These are phyloP conservation scores for Cetradonia linearis DNA, from an alignment of 495 filamentous ascomycete genomes.

Conservation along the genomic window DNA sequence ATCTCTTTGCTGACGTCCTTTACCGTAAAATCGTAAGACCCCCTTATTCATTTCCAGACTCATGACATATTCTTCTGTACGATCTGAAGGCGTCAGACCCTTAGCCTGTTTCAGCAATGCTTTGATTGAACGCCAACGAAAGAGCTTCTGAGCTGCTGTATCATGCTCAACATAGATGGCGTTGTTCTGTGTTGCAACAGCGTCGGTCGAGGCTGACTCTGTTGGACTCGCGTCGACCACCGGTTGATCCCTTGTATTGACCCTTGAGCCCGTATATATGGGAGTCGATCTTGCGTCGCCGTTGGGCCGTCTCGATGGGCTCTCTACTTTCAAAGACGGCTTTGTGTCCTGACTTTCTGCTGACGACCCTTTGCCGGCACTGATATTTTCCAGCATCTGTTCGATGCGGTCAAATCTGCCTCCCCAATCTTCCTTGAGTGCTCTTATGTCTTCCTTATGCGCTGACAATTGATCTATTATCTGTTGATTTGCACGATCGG, in stretches of 20 bases:
- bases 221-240: constrained; percentile 20
- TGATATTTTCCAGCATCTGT: constrained; percentile 12
- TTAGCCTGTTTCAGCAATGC: constrained; percentile 40
- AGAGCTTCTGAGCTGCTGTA: constrained; percentile 65
- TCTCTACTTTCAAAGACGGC: constrained; percentile 9
- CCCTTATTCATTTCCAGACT: constrained; percentile 66
- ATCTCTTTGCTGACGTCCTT: constrained; percentile 57
- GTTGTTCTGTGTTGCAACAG: constrained; percentile 15
- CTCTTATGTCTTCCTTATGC: constrained; percentile 20
- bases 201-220: constrained; percentile 17
- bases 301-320: constrained; percentile 1
- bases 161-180: constrained; percentile 66
- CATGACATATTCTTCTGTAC: constrained; percentile 57
- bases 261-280: background rate
- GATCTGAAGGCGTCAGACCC: constrained; percentile 28
- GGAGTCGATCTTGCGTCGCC: constrained; percentile 6
- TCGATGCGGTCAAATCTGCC: constrained; percentile 23
- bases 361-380: constrained; percentile 6
- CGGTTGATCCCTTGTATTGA: constrained; percentile 9
- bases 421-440: constrained; percentile 17
- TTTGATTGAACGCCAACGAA: constrained; percentile 60
- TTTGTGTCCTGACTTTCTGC: constrained; percentile 12
- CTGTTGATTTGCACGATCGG: constrained; percentile 26
- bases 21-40: constrained; percentile 63
- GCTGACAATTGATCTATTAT: constrained; percentile 24